Base-by-base conservation (phyloP, 805 yeast species). In the Lipomyces spencermartinsiae region DNA sequence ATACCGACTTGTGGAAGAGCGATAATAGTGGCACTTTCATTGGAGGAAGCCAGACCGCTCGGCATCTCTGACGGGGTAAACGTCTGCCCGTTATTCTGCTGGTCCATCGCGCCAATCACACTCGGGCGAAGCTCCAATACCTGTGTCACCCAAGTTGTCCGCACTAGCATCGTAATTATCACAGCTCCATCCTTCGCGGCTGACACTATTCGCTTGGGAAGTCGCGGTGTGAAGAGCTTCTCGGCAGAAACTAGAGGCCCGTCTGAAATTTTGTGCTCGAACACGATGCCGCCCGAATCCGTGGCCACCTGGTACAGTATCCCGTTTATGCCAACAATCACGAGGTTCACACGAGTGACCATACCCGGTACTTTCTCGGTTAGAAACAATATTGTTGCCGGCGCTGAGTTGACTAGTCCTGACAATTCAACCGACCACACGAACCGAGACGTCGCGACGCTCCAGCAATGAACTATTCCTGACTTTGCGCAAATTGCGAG, bases 1-100 rank as follows among this genome's bases (percentile, higher is more conserved):
- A 90, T 87, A 25, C 94, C 93, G 49, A 90, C 89, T 79, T 89
- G 90, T 9, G 90, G 86, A 34, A 90, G 86, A 8, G 74, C 67
- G 19, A 71, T 29, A 16, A 71, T 61, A 1, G 64, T 33, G 22
- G 39, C 29, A 10, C 33, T 37, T 31, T 53, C 66, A 14, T 22
- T 51, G 16, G 43, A 16, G 14, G 33, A 25, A 1, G 51, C 58
- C n/a, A 22, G 43, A 16, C 35, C 43, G 16, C 5, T 8, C n/a
- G 54, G 53, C 31, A 34, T 56, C 37, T 19, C 59, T 16, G 12
- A 8, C 4, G 8, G 34, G 14, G 37, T 34, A 12, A n/a, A 5
- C 5, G 16, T 43, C 22, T 16, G 49, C 49, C 10, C 49, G 4
- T 8, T 43, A 6, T 31, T 14, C 53, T 59, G 67, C 51, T 62